Base-by-base conservation (phyloP, 495 filamentous ascomycete genomes). In the Penicillium coprophilum region DNA sequence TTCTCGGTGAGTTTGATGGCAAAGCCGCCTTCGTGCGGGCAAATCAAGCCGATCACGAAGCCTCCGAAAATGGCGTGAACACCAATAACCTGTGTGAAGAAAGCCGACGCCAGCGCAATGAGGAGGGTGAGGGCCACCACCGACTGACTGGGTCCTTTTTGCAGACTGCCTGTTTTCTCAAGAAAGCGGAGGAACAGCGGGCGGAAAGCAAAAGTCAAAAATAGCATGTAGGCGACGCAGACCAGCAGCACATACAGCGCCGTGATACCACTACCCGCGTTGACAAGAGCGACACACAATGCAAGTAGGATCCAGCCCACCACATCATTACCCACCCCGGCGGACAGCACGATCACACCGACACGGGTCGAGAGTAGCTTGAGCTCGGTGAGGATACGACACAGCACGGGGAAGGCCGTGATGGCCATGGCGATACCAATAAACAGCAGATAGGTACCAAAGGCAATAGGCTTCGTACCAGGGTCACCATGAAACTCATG, bases 1-100 rank as follows among this genome's bases (percentile, higher is more conserved):
- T 97, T 98, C 66, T 98, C 94, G 0, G 92, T 93, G 55, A 98
- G 71, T 60, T 94, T 92, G 68, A 97, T 95, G 17, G 91, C 89
- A 70, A 97, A 98, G 7, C 93, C 93, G 38, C 90, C 90, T 48
- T 97, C 89, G 63, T 96, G 94, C 0, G 94, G 94, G 66, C 92
- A 96, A 53, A 98, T 92, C 52, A 98, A 61, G 13, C 94, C 94
- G 56, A 94, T 82, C 15, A 96, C 69, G 66, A 98, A 98, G 4
- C 81, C 85, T 28, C 93, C 93, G 62, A 96, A 96, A 66, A 96
- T 96, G 44, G 91, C 85, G 72, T 96, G 91, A 10, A 93, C 81
- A 19, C 94, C 94, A 65, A 98, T 96, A 27, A 93, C 86, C 46
- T 89, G 91, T 3, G 94, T 98, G 68, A 98, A 97, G 78, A 93